Base-by-base conservation (phyloP, 176 grass and related monocot genomes). In the Ampelocalamus luodianensis region DNA sequence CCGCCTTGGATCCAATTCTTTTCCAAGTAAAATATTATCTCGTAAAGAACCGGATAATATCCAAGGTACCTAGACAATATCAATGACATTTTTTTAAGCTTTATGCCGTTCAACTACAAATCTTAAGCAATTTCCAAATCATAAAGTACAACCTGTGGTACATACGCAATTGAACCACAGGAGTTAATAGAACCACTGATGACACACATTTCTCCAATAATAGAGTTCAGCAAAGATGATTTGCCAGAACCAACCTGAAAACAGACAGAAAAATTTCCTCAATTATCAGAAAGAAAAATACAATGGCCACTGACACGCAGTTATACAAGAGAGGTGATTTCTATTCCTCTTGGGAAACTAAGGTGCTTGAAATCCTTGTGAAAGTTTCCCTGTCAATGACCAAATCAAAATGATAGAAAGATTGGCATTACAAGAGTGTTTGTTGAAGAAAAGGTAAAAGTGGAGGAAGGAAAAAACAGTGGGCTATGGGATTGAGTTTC, bases 231-330 rank as follows among this genome's bases (percentile, higher is more conserved):
- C 80, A 98, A 93, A 79, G 93, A 92, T 61, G 95, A 95, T 87
- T 98, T 98, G 77, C 95, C 95, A 74, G 89, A 98, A 87, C 95
- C 95, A 85, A 95, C 93, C 95, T 98, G 82, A 87, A 85, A 79
- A 84, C 37, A 43, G 51, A 78, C 83, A 82, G 71, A 63, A 63
- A 15, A 5, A 26, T 67, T 78, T 79, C 50, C 15, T 56, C 24
- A 51, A 53, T 55, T 74, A 73, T 79, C 48, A 65, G 9, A 78
- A 34, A 56, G 32, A 34, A 51, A 86, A 70, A 29, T 68, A 13
- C 8, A 74, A 42, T 58, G n/a, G 20, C 36, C 39, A 65, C 13
- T 27, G 61, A 60, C 20, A 74, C 22, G 8, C 4, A 46, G 22
- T 34, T 51, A 68, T 71, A 36, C 53, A 68, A 79, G 22, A 62